Conservation (phyloP, 2,329 filamentous ascomycete species). For the Plectosphaerella cucumerina region DNA sequence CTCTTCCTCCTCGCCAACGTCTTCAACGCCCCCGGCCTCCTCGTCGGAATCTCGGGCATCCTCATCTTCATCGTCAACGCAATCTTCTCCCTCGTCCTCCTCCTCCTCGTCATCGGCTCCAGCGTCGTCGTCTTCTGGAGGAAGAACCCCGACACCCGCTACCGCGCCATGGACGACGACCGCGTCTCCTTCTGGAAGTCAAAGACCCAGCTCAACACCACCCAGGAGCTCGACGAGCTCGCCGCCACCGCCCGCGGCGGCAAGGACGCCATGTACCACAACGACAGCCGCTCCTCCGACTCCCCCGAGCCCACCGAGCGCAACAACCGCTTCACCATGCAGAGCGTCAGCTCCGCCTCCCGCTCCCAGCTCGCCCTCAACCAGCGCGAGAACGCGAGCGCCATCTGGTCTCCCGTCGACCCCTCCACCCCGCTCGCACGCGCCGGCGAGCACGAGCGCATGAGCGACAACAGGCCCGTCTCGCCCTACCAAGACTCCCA, state of each 20-base stretch:
- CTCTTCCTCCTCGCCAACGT: constrained; percentile 83
- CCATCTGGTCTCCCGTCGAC: constrained; percentile 29
- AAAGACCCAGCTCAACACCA: constrained; percentile 72
- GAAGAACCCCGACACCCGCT: constrained; percentile 75
- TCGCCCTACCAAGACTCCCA: no score
- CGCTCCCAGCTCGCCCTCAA: not conserved
- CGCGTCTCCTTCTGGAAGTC: constrained; percentile 75
- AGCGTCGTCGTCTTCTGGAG: constrained; percentile 68
- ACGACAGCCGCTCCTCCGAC: not conserved
- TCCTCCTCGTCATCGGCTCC: constrained; percentile 72
- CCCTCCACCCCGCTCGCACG: constrained; percentile 32
- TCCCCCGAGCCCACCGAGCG: not conserved
- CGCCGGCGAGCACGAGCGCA: not conserved
- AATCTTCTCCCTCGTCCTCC: constrained; percentile 73
- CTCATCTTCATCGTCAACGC: constrained; percentile 87
- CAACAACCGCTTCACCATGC: not conserved
- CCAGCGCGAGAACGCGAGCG: not conserved
- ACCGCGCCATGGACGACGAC: constrained; percentile 66
- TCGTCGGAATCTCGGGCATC: constrained; percentile 84
- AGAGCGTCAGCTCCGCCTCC: not conserved
- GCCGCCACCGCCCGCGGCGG: constrained; percentile 78
- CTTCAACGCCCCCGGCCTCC: constrained; percentile 77
- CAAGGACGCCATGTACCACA: not conserved
- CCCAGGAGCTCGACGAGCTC: constrained; percentile 85
- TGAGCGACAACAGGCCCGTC: not conserved